These are phyloP conservation scores for Teratosphaeria viscida DNA, from an alignment of 2,329 filamentous ascomycete species.

Conservation along the genomic window DNA sequence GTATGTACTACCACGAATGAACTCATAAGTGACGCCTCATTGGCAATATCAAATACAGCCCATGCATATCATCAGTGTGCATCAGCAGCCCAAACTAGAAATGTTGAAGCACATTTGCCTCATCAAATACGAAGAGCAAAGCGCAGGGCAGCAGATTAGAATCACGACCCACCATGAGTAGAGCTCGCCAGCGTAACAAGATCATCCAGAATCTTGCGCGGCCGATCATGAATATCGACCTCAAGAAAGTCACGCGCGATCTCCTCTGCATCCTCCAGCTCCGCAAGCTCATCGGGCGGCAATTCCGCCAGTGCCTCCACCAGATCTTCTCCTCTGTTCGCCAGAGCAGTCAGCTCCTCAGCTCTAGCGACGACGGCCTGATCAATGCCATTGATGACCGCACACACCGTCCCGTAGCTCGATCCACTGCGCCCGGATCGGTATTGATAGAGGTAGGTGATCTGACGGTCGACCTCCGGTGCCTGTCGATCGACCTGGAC, in stretches of 20 bases:
- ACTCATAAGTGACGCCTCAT: too few relatives aligned
- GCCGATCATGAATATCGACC: conserved; percentile 25
- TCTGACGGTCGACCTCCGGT: conserved; percentile 45
- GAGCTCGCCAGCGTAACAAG: conserved; percentile 22
- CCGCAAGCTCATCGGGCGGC: conserved; percentile 50
- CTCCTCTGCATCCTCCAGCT: conserved; percentile 54
- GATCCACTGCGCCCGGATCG: conserved; percentile 58
- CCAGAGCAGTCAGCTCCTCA: conserved; percentile 58
- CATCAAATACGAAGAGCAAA: background rate
- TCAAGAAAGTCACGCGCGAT: conserved; percentile 35
- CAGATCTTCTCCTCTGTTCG: conserved; percentile 65
- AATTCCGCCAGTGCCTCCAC: conserved; percentile 60
- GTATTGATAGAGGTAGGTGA: conserved; percentile 26
- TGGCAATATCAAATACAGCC: too few relatives aligned
- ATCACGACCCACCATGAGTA: background rate
- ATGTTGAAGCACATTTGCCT: too few relatives aligned
- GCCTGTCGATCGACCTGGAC: conserved; percentile 49
- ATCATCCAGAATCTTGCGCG: conserved; percentile 28
- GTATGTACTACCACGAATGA: too few relatives aligned
- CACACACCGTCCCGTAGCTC: conserved; percentile 79
- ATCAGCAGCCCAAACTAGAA: too few relatives aligned
- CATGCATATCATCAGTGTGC: too few relatives aligned
- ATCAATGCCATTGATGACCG: conserved; percentile 76
- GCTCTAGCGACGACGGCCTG: conserved; percentile 61
- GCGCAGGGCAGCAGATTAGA: background rate